Conservation (phyloP, 2,329 filamentous ascomycete species). For the Sporothrix humicola region DNA sequence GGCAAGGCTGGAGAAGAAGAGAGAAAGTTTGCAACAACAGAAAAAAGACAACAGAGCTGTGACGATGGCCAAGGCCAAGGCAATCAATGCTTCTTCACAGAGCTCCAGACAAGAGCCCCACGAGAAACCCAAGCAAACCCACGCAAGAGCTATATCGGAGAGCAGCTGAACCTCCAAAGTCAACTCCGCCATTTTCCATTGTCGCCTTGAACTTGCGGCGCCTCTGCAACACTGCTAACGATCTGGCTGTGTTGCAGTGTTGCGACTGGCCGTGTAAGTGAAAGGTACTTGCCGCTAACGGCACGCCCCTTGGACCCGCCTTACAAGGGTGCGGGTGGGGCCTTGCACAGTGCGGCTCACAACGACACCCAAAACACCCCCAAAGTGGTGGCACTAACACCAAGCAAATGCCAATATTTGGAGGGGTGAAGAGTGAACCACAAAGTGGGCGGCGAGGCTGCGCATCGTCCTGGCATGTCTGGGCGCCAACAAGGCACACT, state of each 20-base stretch:
- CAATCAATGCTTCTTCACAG: not conserved
- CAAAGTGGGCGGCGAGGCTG: constrained; percentile 25
- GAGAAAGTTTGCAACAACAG: not conserved
- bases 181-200: not conserved
- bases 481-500: constrained; percentile 30
- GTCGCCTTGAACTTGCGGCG: constrained; percentile 4
- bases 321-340: constrained; percentile 8
- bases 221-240: not conserved
- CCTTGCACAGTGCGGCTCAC: constrained; percentile 17
- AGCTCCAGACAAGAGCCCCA: not conserved
- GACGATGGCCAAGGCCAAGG: constrained; percentile 5
- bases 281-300: constrained; percentile 20
- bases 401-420: not conserved
- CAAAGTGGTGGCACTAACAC: not conserved
- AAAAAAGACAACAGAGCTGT: constrained; percentile 1
- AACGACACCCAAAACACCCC: not conserved
- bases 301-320: constrained; percentile 4
- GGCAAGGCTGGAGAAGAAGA: not conserved
- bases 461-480: constrained; percentile 20
- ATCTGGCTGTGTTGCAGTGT: not conserved
- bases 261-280: constrained; percentile 18
- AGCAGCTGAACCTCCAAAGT: not conserved
- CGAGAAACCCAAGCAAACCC: not conserved
- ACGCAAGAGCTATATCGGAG: not conserved
- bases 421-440: not conserved